phyloP scores from a whole-genome alignment of 306 rosid genomes.

The Medicago truncatula region MtrunA17r5.0-ANR NC_053045.1:58249501-58250000 shows the following conservation, averaged over 20 bases:
- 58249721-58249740: slow-evolving; percentile 82
- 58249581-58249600: slow-evolving; percentile 90
- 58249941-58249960: not conserved
- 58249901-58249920: not conserved
- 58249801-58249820: slow-evolving; percentile 62
- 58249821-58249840: slow-evolving; percentile 54
- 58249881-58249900: slow-evolving; percentile 42
- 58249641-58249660: slow-evolving; percentile 66
- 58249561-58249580: slow-evolving; percentile 86
- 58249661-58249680: slow-evolving; percentile 67
- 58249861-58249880: slow-evolving; percentile 57
- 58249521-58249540: slow-evolving; percentile 72
- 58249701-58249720: slow-evolving; percentile 77
- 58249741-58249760: slow-evolving; percentile 81
- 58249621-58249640: slow-evolving; percentile 80
- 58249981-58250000: not conserved
- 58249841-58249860: slow-evolving; percentile 74
- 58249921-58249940: too few relatives aligned
- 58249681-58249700: slow-evolving; percentile 74
- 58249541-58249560: slow-evolving; percentile 82
- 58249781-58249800: slow-evolving; percentile 53
- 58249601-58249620: slow-evolving; percentile 77
- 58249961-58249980: slow-evolving; percentile 18
- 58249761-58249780: slow-evolving; percentile 77
- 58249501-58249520: slow-evolving; percentile 70